Evolutionary conservation across 2,329 filamentous ascomycete genomes (phyloP).

Genomic region (Phyllosticta paracitricarpa): DNA sequence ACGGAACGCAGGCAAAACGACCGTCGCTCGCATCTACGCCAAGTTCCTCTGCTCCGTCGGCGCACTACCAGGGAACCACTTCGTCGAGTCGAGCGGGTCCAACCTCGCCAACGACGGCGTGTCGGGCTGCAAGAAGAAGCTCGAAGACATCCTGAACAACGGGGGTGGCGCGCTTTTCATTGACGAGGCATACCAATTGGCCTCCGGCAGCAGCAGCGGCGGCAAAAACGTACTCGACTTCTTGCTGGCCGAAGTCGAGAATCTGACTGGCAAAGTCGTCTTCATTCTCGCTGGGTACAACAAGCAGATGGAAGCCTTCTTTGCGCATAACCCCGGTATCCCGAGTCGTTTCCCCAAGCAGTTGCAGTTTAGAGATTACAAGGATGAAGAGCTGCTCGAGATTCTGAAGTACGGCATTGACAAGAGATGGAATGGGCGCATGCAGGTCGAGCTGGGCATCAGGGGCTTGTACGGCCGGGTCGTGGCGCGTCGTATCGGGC

Average conservation of each 20-base stretch:
- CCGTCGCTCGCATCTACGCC: conserved; percentile 61
- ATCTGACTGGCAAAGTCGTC: conserved; percentile 56
- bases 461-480: conserved; percentile 56
- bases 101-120: conserved; percentile 55
- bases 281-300: conserved; percentile 66
- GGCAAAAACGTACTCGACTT: conserved; percentile 59
- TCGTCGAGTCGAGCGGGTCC: conserved; percentile 61
- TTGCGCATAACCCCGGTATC: conserved; percentile 62
- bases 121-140: conserved; percentile 43
- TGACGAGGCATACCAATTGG: conserved; percentile 69
- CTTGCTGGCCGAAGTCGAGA: conserved; percentile 63
- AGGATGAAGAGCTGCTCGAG: conserved; percentile 50
- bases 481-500: conserved; percentile 49
- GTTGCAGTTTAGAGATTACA: conserved; percentile 61
- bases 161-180: conserved; percentile 66
- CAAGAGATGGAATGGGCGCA: conserved; percentile 42
- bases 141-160: conserved; percentile 46
- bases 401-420: conserved; percentile 51
- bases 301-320: conserved; percentile 68
- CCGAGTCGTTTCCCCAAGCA: conserved; percentile 57
- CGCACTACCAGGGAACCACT: conserved; percentile 48
- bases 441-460: conserved; percentile 51
- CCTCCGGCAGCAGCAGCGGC: conserved; percentile 46
- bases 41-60: conserved; percentile 54
- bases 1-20: conserved; percentile 51